Conservation (phyloP, 768 basidiomycete species). For the Cubamyces lactineus region DNA sequence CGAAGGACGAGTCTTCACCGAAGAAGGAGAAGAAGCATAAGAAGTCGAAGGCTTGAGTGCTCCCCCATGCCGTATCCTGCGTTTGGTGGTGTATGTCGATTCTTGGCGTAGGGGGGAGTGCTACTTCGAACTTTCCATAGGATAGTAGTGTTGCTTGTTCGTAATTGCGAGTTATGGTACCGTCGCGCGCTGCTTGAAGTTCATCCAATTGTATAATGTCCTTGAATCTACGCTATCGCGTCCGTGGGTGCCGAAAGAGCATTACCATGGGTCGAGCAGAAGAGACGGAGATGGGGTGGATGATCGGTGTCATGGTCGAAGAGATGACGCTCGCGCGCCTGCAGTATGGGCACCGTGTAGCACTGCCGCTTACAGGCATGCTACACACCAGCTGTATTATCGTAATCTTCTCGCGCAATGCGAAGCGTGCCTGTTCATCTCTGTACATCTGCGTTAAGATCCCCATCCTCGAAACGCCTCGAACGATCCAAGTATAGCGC, state of each 20-base stretch:
- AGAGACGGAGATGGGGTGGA: background rate
- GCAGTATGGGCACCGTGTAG: background rate
- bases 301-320: constrained; percentile 2
- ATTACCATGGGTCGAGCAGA: no score
- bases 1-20: constrained; percentile 27
- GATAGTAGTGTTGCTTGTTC: constrained; percentile 14
- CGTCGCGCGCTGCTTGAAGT: background rate
- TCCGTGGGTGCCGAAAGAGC: no score
- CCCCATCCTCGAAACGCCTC: background rate
- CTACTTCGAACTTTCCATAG: constrained; percentile 1
- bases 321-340: constrained; percentile 9
- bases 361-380: no score
- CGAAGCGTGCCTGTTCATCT: no score
- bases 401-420: no score
- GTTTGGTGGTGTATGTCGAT: background rate
- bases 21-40: constrained; percentile 50
- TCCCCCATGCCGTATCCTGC: background rate
- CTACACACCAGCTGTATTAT: no score
- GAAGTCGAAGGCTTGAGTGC: constrained; percentile 38
- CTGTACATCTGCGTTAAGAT: background rate
- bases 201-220: background rate
- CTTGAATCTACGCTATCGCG: no score
- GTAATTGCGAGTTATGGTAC: constrained; percentile 10
- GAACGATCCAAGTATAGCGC: constrained; percentile 1
- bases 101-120: background rate